Evolutionary conservation across 345 rosid genomes (phyloP), one percentile per base, ranked within the genome.

Genomic region (Aquilaria malaccensis): DNA sequence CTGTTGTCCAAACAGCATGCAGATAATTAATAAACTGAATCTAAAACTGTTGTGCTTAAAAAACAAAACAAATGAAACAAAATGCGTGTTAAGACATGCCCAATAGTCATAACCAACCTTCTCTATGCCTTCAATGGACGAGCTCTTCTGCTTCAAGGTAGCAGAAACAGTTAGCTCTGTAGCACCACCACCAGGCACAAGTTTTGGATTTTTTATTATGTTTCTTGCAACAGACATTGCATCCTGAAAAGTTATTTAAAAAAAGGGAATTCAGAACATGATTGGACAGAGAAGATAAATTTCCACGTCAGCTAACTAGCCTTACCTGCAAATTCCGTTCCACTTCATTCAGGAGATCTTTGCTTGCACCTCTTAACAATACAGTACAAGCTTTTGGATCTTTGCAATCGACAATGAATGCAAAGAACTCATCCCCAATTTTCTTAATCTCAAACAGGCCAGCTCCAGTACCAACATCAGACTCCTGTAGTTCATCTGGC

Each of bases 161-260:
- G 98, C 92, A 46, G 97, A 93, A 32, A 93, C 90, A 10, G 98
- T 93, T 72, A 93, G 62, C 68, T 93, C 98, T 9, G 95, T 84
- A 33, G 95, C 97, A 60, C 98, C 98, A 5, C 98, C 98, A 14
- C 98, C 96, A 55, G 97, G 97, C 62, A 93, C 79, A 63, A 89
- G 88, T 72, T 85, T 93, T 13, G 98, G 98, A 69, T 89, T 85
- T 85, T 93, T 89, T 59, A 93, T 81, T 67, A 93, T 93, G 78
- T 93, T 93, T 76, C 98, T 89, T 55, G 98, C 88, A 52, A 89
- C 96, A 61, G 96, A 83, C 97, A 93, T 79, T 45, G 97, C 98
- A 81, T 93, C 98, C 98, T 93, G 77, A 31, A 64, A 30, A 30
- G 60, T n/a, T 22, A 22, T 22, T 22, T 22, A 22, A 52, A 60